A percentile compares a stretch with the other conserved stretches of the same genome.
Conservation (phyloP, 352 stramenopile genomes). For the Phytophthora fragariaefolia region DNA sequence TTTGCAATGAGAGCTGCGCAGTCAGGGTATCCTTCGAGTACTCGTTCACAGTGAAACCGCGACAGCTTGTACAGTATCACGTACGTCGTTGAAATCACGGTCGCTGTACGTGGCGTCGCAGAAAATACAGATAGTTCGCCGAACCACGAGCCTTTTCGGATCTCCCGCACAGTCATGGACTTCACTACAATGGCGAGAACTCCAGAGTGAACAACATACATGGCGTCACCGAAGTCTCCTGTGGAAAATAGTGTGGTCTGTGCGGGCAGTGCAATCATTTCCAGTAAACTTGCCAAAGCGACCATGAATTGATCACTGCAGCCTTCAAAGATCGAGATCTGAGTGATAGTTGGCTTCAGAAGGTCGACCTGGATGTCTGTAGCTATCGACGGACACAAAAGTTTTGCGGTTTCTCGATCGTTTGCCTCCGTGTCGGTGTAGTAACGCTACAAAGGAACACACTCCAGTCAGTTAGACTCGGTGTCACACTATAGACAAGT, state of each 20-base stretch:
- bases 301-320: constrained; percentile 67
- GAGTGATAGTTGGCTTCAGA: constrained; percentile 54
- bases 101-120: constrained; percentile 57
- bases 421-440: constrained; percentile 74
- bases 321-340: constrained; percentile 65
- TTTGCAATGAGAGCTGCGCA: constrained; percentile 36
- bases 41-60: constrained; percentile 57
- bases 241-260: constrained; percentile 62
- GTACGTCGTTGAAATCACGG: constrained; percentile 65
- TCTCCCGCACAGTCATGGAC: constrained; percentile 64
- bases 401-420: constrained; percentile 68
- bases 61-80: constrained; percentile 71
- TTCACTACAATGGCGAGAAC: constrained; percentile 68
- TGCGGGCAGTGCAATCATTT: constrained; percentile 62
- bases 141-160: constrained; percentile 73
- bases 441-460: constrained; percentile 45
- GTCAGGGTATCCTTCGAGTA: constrained; percentile 61
- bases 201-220: constrained; percentile 79
- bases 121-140: constrained; percentile 78
- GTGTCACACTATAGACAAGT: too few species aligned
- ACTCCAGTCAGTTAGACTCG: too few species aligned
- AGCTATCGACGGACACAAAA: constrained; percentile 76
- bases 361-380: constrained; percentile 81
- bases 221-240: constrained; percentile 66
- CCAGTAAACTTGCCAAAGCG: constrained; percentile 67